Evolutionary conservation across 2,329 filamentous ascomycete genomes (phyloP), one percentile per base, ranked within the genome.

Genomic region (Fusarium decemcellulare): DNA sequence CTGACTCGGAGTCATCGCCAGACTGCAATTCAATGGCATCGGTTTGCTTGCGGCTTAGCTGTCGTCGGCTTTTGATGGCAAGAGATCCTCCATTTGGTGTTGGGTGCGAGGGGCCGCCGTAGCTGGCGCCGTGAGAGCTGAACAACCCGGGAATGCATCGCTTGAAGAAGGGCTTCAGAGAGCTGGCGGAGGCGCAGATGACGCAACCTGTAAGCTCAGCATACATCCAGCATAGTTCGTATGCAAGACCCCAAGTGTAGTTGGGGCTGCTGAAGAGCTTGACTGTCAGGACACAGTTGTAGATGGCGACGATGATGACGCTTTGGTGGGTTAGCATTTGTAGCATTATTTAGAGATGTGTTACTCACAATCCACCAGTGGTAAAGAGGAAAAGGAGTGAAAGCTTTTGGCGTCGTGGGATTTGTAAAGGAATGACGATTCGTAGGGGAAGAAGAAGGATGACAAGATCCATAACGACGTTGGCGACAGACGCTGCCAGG

Each of bases 191-290:
- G 6, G 72, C 72, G 3, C 72, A 74, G 23, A 74, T 67, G 11
- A 74, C 70, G 12, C 71, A 74, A 0, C 71, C 72, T 1, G 70
- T 74, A 2, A 74, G 16, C 15, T 72, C 72, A 8, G 70, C 72
- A 6, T 74, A 74, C 72, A 74, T 74, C 72, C 72, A 74, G 16
- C 67, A 74, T 0, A 74, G 16, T 9, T 74, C 67, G 8, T 74
- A 70, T 12, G 72, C 60, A 2, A 74, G 42, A 2, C 71, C 72
- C 72, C 72, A 74, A 1, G 72, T 74, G 2, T 74, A 74, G 30
- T 74, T 71, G 0, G 44, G 16, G 6, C 63, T 70, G 9, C 51
- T 67, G 40, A 74, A 74, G 0, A 67, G 61, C 18, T 65, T 62
- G 6, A 74, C 65, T 1, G 70, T 74, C 5, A 74, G 72, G 6